These are phyloP conservation scores for Boletus tomentosulus DNA, from an alignment of 768 basidiomycete genomes.

Conservation along the genomic window DNA sequence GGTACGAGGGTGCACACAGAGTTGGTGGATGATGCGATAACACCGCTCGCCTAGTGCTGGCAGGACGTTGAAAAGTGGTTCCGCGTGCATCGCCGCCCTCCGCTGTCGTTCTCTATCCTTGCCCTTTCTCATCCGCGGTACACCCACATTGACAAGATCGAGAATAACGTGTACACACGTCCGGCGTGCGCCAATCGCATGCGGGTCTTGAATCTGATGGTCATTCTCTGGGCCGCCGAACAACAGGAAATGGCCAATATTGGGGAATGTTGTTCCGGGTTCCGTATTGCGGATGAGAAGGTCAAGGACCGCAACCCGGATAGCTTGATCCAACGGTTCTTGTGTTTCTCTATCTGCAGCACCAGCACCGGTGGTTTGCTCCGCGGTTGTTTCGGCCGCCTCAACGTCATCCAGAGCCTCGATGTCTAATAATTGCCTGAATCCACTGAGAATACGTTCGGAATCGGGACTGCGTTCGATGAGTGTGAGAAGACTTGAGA, in stretches of 20 bases:
- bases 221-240: constrained; percentile 62
- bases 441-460: constrained; percentile 79
- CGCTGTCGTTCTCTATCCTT: constrained; percentile 33
- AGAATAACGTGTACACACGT: constrained; percentile 82
- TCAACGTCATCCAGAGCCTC: constrained; percentile 62
- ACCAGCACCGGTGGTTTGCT: constrained; percentile 69
- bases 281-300: constrained; percentile 76
- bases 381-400: constrained; percentile 54
- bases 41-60: constrained; percentile 83
- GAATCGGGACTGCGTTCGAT: constrained; percentile 81
- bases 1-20: constrained; percentile 84
- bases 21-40: constrained; percentile 77
- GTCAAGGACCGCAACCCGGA: constrained; percentile 73
- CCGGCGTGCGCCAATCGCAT: constrained; percentile 61
- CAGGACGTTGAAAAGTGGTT: constrained; percentile 58
- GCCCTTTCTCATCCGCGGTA: constrained; percentile 53
- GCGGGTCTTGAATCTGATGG: constrained; percentile 72
- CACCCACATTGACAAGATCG: constrained; percentile 67
- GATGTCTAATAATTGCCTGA: constrained; percentile 57
- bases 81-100: constrained; percentile 26
- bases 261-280: constrained; percentile 62
- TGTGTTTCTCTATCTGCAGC: constrained; percentile 50
- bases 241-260: constrained; percentile 82
- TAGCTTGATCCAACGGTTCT: constrained; percentile 59
- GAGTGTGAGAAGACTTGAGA: constrained; percentile 71